Base-by-base conservation (phyloP, 2,329 filamentous ascomycete species). In the Cryoendolithus antarcticus region DNA sequence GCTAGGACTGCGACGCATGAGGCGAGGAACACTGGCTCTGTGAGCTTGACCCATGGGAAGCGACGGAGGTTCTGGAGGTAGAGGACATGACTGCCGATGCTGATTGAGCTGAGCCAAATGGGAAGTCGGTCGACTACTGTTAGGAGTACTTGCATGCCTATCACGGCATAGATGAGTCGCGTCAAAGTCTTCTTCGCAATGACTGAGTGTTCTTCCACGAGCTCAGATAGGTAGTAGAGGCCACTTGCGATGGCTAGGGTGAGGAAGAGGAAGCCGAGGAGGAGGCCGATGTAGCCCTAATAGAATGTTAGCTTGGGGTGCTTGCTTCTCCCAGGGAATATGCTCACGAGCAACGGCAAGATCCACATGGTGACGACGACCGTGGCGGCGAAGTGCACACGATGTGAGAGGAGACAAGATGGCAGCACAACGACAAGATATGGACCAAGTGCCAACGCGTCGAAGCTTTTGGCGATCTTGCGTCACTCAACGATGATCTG, bases 231-330 rank as follows among this genome's bases (percentile, higher is more conserved):
- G 62, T 98, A 98, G 67, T 98, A 98, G 19, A 98, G 77, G 30
- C 91, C 91, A n/a, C 86, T 95, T 30, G 91, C 91, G 57, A 98
- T 96, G 41, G 89, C 86, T 45, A 98, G 72, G 13, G 91, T 96
- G 50, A 98, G 70, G 65, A 98, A 96, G 55, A 76, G 77, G 67
- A 98, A 98, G 59, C 89, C 89, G 44, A 94, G 67, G 47, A 86
- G 65, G 50, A 93, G 77, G 56, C 91, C 91, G 28, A 86, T 62
- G 57, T 94, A 95, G 55, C 91, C 91, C 54, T 58, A 42, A 28
- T 8, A 19, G 4, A 3, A 12, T 9, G 35, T 49, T 33, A 47
- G 42, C 19, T 29, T 34, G 36, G 15, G 15, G 15, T 19, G 15
- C 15, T 19, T 19, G 15, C 15, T 19, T 19, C 15, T 19, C 15